phyloP scores from a whole-genome alignment of 2,329 filamentous ascomycete species.

The Orbilia quercus region DNA sequence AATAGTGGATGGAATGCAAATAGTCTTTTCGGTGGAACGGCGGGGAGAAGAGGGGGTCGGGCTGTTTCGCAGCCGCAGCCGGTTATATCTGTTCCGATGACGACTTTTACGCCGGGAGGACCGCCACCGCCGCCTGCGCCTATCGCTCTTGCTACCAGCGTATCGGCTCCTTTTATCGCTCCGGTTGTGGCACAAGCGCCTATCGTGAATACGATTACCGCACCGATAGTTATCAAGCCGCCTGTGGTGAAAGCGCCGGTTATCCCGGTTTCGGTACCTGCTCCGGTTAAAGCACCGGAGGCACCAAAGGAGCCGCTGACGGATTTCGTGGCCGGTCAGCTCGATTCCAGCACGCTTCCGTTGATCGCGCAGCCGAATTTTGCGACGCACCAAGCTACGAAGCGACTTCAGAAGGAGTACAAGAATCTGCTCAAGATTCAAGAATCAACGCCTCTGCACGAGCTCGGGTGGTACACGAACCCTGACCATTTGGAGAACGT shows the following conservation, averaged over 20 bases:
- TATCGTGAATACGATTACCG: not conserved
- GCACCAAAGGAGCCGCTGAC: conserved; percentile 62
- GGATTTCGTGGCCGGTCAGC: conserved; percentile 74
- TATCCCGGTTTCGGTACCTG: conserved; percentile 15
- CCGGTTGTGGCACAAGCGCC: not conserved
- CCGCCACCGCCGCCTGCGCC: not conserved
- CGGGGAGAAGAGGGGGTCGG: conserved; percentile 51
- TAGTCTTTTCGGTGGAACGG: conserved; percentile 5
- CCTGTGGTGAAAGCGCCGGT: conserved; percentile 18
- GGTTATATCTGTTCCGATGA: conserved; percentile 1
- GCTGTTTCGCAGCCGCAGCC: conserved; percentile 2
- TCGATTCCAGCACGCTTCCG: conserved; percentile 73
- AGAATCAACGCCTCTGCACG: conserved; percentile 69
- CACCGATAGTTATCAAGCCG: not conserved
- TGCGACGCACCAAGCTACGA: conserved; percentile 72
- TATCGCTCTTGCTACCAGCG: not conserved
- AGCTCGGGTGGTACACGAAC: conserved; percentile 87
- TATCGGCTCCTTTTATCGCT: not conserved
- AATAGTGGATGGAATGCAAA: conserved; percentile 7
- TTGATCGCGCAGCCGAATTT: conserved; percentile 74
- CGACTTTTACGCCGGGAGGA: too few relatives aligned
- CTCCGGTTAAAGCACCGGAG: conserved; percentile 21
- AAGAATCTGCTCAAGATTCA: conserved; percentile 74
- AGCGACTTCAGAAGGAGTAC: conserved; percentile 74
- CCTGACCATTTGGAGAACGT: conserved; percentile 74